Evolutionary conservation across 768 basidiomycete species (phyloP).

Genomic region (Termitomyces sp.): DNA sequence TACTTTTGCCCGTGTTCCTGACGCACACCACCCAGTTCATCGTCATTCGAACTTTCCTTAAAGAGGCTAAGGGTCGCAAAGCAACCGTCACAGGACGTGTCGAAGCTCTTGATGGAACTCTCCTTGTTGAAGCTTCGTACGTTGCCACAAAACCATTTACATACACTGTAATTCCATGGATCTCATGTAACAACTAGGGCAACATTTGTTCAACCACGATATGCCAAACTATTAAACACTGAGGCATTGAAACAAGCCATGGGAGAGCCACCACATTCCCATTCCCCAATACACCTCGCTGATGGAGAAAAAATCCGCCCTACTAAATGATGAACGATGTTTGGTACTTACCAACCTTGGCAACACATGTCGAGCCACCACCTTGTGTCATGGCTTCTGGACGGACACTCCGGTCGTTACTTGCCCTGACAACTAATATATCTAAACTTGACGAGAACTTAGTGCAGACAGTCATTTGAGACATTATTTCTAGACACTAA

Average conservation of each 20-base stretch:
- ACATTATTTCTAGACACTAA: neutral
- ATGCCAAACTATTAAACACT: slow-evolving; percentile 71
- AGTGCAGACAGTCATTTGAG: neutral
- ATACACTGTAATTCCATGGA: neutral
- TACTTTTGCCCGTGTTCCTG: neutral
- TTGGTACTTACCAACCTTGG: neutral
- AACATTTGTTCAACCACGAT: slow-evolving; percentile 85
- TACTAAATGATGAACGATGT: slow-evolving; percentile 10
- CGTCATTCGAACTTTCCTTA: slow-evolving; percentile 65
- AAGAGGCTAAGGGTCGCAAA: slow-evolving; percentile 74
- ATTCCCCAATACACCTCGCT: slow-evolving; percentile 31
- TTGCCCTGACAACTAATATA: neutral
- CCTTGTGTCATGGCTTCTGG: neutral
- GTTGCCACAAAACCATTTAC: slow-evolving; percentile 22
- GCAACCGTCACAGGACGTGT: slow-evolving; percentile 62
- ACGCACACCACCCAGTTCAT: slow-evolving; percentile 54
- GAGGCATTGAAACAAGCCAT: slow-evolving; percentile 55
- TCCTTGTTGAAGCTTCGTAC: slow-evolving; percentile 79
- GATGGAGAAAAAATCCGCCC: slow-evolving; percentile 26
- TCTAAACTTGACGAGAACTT: neutral
- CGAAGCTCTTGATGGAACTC: slow-evolving; percentile 75
- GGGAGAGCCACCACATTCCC: slow-evolving; percentile 45
- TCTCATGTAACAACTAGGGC: slow-evolving; percentile 39
- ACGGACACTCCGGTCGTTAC: neutral
- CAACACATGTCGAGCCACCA: neutral